Evolutionary conservation across 495 filamentous ascomycete species (phyloP).

Genomic region (Hyaloscypha hepaticicola): DNA sequence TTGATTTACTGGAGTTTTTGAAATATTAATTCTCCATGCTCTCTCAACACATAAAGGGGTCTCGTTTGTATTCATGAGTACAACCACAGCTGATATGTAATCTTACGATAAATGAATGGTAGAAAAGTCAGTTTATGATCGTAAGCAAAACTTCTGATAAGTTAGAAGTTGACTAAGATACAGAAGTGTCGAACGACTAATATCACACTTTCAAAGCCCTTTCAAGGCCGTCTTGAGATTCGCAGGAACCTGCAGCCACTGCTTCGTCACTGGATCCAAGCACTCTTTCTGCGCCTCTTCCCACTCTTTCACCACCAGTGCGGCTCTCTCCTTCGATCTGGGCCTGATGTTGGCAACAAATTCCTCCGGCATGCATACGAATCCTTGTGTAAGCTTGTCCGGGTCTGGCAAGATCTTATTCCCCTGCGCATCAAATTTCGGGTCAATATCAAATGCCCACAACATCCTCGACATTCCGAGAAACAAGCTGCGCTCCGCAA

Average conservation of each 20-base stretch:
- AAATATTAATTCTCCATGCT: no score
- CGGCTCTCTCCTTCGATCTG: conserved; percentile 32
- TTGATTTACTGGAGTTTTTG: no score
- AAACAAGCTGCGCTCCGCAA: not conserved
- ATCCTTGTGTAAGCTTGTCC: conserved; percentile 43
- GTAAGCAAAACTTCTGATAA: no score
- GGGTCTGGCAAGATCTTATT: conserved; percentile 40
- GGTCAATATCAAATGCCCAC: not conserved
- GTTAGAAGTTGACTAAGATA: no score
- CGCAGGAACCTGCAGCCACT: conserved; percentile 24
- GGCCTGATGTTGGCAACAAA: conserved; percentile 39
- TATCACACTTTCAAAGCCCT: no score
- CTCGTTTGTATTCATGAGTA: no score
- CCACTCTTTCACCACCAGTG: conserved; percentile 39
- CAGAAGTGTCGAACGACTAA: no score
- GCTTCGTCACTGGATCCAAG: conserved; percentile 34
- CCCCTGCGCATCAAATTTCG: conserved; percentile 31
- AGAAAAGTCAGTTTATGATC: no score
- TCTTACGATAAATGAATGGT: no score
- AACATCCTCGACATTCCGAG: not conserved
- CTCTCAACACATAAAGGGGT: no score
- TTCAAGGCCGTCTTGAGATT: no score
- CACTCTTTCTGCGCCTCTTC: conserved; percentile 33
- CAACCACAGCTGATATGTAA: no score
- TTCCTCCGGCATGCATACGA: conserved; percentile 44